These are phyloP conservation scores for Penicillium malachiteum DNA, from an alignment of 495 filamentous ascomycete genomes.

Conservation along the genomic window DNA sequence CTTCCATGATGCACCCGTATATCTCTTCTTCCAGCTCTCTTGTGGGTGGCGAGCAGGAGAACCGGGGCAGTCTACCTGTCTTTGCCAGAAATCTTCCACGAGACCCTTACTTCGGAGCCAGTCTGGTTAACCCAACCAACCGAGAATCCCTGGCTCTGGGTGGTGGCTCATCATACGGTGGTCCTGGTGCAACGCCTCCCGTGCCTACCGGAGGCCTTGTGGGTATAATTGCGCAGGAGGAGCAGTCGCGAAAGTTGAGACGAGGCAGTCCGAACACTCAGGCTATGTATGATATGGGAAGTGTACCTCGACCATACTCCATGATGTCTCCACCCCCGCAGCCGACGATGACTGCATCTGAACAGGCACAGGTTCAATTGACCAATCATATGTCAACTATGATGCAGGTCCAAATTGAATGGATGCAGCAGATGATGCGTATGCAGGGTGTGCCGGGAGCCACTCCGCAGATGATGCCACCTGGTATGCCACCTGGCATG, in stretches of 20 bases:
- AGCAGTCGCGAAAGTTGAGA: conserved; percentile 72
- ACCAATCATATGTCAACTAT: conserved; percentile 85
- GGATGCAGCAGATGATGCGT: conserved; percentile 74
- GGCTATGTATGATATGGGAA: conserved; percentile 42
- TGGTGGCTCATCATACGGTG: conserved; percentile 57
- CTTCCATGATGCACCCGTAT: conserved; percentile 38
- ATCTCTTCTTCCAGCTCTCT: conserved; percentile 44
- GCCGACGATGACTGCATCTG: conserved; percentile 49
- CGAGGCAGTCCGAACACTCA: conserved; percentile 73
- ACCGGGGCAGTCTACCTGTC: conserved; percentile 61
- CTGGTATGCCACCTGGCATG: conserved; percentile 11
- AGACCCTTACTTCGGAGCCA: conserved; percentile 85
- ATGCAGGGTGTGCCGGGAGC: conserved; percentile 52
- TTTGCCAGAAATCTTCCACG: conserved; percentile 86
- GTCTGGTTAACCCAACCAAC: conserved; percentile 69
- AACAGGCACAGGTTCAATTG: conserved; percentile 80
- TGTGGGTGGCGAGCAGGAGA: conserved; percentile 37
- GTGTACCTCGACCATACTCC: conserved; percentile 47
- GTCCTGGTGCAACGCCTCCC: conserved; percentile 33
- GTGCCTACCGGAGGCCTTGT: conserved; percentile 69
- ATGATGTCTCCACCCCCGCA: conserved; percentile 32
- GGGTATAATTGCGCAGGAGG: conserved; percentile 86
- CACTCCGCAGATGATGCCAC: conserved; percentile 21
- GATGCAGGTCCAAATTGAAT: conserved; percentile 94
- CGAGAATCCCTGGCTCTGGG: conserved; percentile 76